A percentile compares a stretch with the other conserved stretches of the same genome.
Evolutionary conservation across 2,329 filamentous ascomycete genomes (phyloP).

Genomic region (Xylariaceae sp.): DNA sequence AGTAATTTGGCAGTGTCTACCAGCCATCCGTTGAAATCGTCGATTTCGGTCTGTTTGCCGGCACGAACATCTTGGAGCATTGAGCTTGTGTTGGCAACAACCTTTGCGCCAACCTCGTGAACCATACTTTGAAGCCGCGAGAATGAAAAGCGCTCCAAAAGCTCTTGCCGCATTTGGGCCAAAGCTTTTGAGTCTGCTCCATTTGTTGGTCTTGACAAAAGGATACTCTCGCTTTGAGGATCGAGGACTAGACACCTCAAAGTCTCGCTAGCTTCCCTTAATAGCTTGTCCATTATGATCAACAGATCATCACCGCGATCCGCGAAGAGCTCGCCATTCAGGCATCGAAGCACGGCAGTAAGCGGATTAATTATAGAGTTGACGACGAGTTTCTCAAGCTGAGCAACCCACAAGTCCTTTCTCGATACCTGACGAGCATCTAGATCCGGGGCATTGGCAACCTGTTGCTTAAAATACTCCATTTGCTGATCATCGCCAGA

Average conservation of each 20-base stretch:
- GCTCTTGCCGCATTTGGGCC: conserved; percentile 39
- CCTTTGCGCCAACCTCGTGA: conserved; percentile 38
- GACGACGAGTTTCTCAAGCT: conserved; percentile 81
- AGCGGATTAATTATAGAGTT: conserved; percentile 81
- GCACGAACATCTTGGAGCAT: conserved; percentile 58
- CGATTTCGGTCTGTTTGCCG: conserved; percentile 51
- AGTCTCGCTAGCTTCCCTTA: conserved; percentile 72
- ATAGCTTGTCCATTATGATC: conserved; percentile 61
- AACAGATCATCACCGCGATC: conserved; percentile 46
- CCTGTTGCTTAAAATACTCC: conserved; percentile 39
- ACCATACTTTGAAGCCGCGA: conserved; percentile 42
- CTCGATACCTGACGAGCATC: conserved; percentile 37
- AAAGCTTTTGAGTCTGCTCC: conserved; percentile 1
- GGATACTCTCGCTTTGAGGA: conserved; percentile 40
- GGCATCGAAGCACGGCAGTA: conserved; percentile 71
- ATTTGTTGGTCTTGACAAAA: conserved; percentile 21
- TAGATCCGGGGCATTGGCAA: conserved; percentile 43
- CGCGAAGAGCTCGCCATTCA: conserved; percentile 72
- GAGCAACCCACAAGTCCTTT: conserved; percentile 51
- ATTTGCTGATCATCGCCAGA: conserved; percentile 4
- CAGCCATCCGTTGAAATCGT: conserved; percentile 44
- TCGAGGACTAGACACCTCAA: conserved; percentile 65
- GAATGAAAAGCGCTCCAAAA: conserved; percentile 42
- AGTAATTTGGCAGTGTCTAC: conserved; percentile 43
- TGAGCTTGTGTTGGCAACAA: conserved; percentile 51